Evolutionary conservation across 805 yeast genomes (phyloP).

Genomic region (Teunomyces atbi): DNA sequence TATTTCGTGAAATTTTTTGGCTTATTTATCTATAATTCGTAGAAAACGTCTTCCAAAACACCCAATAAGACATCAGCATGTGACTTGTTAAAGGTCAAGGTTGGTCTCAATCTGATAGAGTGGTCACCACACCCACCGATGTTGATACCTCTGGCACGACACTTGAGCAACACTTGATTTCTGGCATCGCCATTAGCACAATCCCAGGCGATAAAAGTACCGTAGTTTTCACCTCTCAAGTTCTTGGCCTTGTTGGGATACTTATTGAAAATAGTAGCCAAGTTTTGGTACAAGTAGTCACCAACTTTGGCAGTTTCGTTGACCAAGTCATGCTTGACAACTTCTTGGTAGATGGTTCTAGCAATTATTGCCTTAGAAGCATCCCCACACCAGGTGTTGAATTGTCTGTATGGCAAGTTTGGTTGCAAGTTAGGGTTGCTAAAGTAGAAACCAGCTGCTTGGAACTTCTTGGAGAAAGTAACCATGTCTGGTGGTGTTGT

Average conservation of each 20-base stretch:
- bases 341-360: conserved; percentile 55
- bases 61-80: conserved; percentile 59
- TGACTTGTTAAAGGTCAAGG: conserved; percentile 57
- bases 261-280: conserved; percentile 37
- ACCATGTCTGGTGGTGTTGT: conserved; percentile 65
- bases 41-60: conserved; percentile 32
- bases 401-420: conserved; percentile 62
- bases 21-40: conserved; percentile 3
- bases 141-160: conserved; percentile 57
- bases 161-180: conserved; percentile 43
- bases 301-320: conserved; percentile 52
- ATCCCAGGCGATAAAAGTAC: conserved; percentile 68
- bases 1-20: neutral
- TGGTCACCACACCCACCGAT: conserved; percentile 67
- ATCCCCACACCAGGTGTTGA: conserved; percentile 80
- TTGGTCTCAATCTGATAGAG: conserved; percentile 63
- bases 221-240: conserved; percentile 63
- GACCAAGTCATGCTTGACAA: conserved; percentile 48
- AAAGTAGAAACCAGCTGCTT: conserved; percentile 71
- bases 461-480: conserved; percentile 70
- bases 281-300: conserved; percentile 47
- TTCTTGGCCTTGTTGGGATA: conserved; percentile 43
- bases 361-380: conserved; percentile 68
- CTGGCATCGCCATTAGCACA: conserved; percentile 43
- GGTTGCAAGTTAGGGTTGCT: conserved; percentile 59